These are phyloP conservation scores for Lactifluus subvellereus DNA, from an alignment of 768 basidiomycete genomes.

Conservation along the genomic window DNA sequence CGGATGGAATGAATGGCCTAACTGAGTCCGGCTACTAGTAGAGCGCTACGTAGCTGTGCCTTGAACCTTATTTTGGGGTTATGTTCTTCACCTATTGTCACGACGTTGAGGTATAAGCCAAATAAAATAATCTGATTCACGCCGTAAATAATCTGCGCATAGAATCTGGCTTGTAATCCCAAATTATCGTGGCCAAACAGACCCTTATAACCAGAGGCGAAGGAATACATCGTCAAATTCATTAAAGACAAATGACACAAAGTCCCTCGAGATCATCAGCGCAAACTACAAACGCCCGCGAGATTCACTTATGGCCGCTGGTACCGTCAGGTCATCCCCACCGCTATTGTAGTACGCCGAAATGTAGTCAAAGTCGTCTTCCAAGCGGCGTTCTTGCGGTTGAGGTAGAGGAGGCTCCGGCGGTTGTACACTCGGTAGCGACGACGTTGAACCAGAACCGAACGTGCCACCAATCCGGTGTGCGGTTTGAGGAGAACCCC, in stretches of 20 bases:
- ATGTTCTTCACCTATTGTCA: neutral
- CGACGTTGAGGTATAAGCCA: too few relatives aligned
- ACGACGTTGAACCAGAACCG: slow-evolving; percentile 3
- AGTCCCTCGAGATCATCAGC: neutral
- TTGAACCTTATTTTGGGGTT: slow-evolving; percentile 6
- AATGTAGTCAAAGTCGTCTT: slow-evolving; percentile 54
- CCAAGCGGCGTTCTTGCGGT: slow-evolving; percentile 25
- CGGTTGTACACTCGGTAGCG: slow-evolving; percentile 4
- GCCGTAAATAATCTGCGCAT: too few relatives aligned
- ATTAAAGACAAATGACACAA: neutral
- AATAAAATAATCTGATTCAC: too few relatives aligned
- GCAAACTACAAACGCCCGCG: slow-evolving; percentile 7
- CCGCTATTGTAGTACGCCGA: slow-evolving; percentile 41
- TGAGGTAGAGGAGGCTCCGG: slow-evolving; percentile 13
- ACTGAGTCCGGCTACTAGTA: too few relatives aligned
- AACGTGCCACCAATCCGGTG: neutral
- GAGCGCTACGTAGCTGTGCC: neutral
- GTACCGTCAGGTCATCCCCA: neutral
- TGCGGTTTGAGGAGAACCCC: slow-evolving; percentile 42
- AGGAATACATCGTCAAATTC: neutral
- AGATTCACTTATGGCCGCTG: neutral
- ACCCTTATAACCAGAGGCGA: too few relatives aligned
- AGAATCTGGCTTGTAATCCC: too few relatives aligned
- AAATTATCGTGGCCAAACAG: too few relatives aligned
- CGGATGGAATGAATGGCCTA: neutral